Evolutionary conservation across 2,329 filamentous ascomycete genomes (phyloP), one percentile per base, ranked within the genome.

Genomic region (Tolypocladium amazonense): DNA sequence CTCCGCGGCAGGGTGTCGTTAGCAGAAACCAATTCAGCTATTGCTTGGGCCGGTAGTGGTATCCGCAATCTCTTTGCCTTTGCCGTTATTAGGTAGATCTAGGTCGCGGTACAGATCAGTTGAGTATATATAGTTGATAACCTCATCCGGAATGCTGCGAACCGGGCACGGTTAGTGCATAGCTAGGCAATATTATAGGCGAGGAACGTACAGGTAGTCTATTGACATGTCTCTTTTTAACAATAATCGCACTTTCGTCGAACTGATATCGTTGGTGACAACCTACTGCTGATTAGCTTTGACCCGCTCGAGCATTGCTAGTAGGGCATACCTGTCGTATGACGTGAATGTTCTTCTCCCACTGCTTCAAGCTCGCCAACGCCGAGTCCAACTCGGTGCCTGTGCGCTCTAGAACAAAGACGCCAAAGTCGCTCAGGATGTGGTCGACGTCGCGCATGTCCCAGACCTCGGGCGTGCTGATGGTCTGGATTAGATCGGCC

Each of bases 341-440:
- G 58, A 96, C 88, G 69, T 90, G 87, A 62, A 96, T 86, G 66
- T 96, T 94, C 67, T 92, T 85, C 68, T 90, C 87, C 84, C 88
- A 97, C 62, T 86, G 83, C 70, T 91, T 87, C 55, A 96, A 78
- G 53, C 85, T 88, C n/a, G 88, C 86, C 54, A 96, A 80, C 2
- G 92, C 92, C 69, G 95, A 89, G 63, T 96, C 89, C 56, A 95
- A 88, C 68, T 96, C 90, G 27, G 91, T 96, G 52, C 92, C 92
- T 47, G 86, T 87, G 62, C 93, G 85, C 79, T 97, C 89, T 20
- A 95, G 82, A 61, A 93, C 89, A 71, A 95, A 92, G 37, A 88
- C 86, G 53, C 90, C 90, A 69, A 89, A 96, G 70, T 88, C 83
- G 56, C 89, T 86, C 25, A 97, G 79, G 61, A 97, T 97, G 67